A percentile compares a stretch with the other conserved stretches of the same genome.
Conservation (phyloP, 208 protist genomes). For the Sergeia podlipaevii region DNA sequence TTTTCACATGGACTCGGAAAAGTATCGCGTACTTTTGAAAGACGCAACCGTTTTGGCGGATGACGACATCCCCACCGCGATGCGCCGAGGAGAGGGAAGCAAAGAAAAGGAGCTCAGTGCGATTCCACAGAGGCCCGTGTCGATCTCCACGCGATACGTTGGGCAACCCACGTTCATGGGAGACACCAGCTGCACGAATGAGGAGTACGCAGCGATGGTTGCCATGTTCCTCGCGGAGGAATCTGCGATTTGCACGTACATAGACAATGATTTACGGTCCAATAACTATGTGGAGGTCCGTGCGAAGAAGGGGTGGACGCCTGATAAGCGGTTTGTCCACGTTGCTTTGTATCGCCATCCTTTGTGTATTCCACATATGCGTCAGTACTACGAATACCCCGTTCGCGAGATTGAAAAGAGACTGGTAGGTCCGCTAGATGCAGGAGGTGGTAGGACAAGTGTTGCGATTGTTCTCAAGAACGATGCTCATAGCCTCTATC, state of each 20-base stretch:
- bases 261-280: constrained; percentile 31
- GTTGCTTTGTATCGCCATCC: constrained; percentile 25
- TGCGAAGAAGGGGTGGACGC: constrained; percentile 20
- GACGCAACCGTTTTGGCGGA: constrained; percentile 12
- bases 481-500: constrained; percentile 42
- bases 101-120: neutral
- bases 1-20: constrained; percentile 43
- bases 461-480: constrained; percentile 25
- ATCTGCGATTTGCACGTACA: constrained; percentile 23
- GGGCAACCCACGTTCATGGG: constrained; percentile 68
- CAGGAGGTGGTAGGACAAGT: constrained; percentile 10
- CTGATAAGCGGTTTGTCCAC: constrained; percentile 18
- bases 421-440: constrained; percentile 25
- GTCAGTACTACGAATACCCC: constrained; percentile 27
- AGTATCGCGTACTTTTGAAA: constrained; percentile 25
- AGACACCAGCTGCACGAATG: constrained; percentile 57
- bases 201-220: constrained; percentile 56
- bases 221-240: constrained; percentile 39
- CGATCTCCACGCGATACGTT: constrained; percentile 8
- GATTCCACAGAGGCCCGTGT: constrained; percentile 4
- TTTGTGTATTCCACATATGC: constrained; percentile 22
- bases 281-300: constrained; percentile 34
- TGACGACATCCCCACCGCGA: constrained; percentile 16
- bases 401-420: constrained; percentile 33
- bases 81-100: constrained; percentile 1